Evolutionary conservation across 2,329 filamentous ascomycete genomes (phyloP).

Genomic region (Arachnopeziza araneosa): DNA sequence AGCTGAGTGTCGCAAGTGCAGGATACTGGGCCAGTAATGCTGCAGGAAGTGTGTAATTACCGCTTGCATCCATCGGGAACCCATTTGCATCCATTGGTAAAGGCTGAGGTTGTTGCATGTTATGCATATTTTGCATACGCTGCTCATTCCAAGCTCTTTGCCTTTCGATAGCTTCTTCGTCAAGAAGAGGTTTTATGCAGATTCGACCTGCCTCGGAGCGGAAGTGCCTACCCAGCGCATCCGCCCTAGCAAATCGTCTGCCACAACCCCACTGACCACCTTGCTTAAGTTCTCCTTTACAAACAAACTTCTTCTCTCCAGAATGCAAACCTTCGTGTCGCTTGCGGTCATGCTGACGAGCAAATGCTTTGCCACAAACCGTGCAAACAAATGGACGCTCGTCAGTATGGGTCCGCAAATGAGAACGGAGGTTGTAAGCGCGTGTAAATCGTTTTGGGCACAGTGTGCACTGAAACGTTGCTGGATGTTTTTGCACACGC

Average conservation of each 20-base stretch:
- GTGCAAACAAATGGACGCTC: constrained; percentile 96
- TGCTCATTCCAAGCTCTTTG: constrained; percentile 72
- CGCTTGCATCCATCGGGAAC: constrained; percentile 50
- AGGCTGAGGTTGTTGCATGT: constrained; percentile 53
- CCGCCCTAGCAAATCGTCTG: constrained; percentile 86
- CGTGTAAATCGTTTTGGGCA: constrained; percentile 96
- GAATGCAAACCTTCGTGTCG: constrained; percentile 94
- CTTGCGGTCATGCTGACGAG: constrained; percentile 94
- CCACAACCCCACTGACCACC: constrained; percentile 89
- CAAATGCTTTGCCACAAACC: constrained; percentile 95
- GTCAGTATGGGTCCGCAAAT: constrained; percentile 93
- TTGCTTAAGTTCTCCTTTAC: constrained; percentile 81
- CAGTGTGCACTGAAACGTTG: constrained; percentile 89
- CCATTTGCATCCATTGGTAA: constrained; percentile 57
- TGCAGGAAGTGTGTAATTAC: constrained; percentile 69
- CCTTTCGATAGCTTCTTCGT: constrained; percentile 83
- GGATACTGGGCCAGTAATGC: constrained; percentile 90
- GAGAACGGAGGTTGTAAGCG: constrained; percentile 93
- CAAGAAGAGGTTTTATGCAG: constrained; percentile 94
- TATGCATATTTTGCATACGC: constrained; percentile 56
- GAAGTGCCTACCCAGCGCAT: constrained; percentile 92
- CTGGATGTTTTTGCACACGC: constrained; percentile 94
- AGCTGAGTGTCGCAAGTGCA: constrained; percentile 84
- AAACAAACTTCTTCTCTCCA: constrained; percentile 98
- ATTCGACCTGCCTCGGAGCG: constrained; percentile 90